phyloP scores from a whole-genome alignment of 768 basidiomycete species.

The Symmetrospora coprosmae region DNA sequence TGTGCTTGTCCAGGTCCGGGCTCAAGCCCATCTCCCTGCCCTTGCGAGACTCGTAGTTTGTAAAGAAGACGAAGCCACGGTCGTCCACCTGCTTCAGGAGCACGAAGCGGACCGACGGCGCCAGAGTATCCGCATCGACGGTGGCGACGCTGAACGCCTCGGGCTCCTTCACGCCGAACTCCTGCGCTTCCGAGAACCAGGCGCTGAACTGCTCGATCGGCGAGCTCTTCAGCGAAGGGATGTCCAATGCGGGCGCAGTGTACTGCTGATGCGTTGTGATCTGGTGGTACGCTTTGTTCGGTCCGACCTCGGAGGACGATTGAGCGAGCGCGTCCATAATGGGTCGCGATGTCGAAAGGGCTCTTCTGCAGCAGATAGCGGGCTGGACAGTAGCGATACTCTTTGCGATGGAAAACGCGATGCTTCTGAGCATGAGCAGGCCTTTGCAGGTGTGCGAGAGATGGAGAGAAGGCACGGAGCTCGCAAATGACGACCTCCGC shows the following conservation, averaged over 20 bases:
- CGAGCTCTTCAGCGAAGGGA: background rate
- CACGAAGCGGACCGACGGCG: slow-evolving; percentile 78
- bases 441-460: no score
- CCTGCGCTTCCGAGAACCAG: slow-evolving; percentile 18
- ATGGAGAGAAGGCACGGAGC: no score
- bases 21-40: slow-evolving; percentile 46
- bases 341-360: no score
- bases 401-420: no score
- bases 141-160: slow-evolving; percentile 23
- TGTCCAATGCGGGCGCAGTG: slow-evolving; percentile 3
- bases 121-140: slow-evolving; percentile 14
- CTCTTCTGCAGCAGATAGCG: no score
- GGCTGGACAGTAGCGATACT: no score
- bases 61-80: slow-evolving; percentile 83
- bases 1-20: slow-evolving; percentile 27
- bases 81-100: slow-evolving; percentile 78
- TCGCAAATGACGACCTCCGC: no score
- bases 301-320: no score
- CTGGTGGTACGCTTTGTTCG: background rate
- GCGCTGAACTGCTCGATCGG: slow-evolving; percentile 15
- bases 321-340: no score
- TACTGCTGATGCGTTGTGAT: slow-evolving; percentile 15
- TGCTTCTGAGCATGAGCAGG: no score
- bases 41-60: slow-evolving; percentile 90
- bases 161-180: slow-evolving; percentile 22